Base-by-base conservation (phyloP, 352 stramenopile species). In the Pythium brassicae region DNA sequence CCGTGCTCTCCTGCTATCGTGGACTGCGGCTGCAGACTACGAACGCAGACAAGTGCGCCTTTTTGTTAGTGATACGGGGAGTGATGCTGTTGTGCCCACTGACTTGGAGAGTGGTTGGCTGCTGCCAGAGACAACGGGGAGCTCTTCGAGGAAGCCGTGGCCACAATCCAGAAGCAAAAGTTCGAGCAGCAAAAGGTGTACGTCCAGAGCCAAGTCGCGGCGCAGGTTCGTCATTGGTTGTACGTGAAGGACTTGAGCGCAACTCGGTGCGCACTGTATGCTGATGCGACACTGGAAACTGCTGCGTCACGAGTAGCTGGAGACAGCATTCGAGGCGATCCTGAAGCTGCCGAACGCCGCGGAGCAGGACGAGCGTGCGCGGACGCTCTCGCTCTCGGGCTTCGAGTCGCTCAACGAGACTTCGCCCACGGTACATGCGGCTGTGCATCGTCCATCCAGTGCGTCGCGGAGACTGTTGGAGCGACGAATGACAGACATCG, bases 151-250 rank as follows among this genome's bases (percentile, higher is more conserved):
- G 62, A 88, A 60, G 84, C 84, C 4, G 82, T 94, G 34, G 72
- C 70, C 39, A 63, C 70, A 29, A 73, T 94, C 63, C 71, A 87
- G 37, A 75, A 73, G 55, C 87, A 87, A 50, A 87, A 89, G 44
- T 92, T 91, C 52, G 82, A 91, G 35, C 68, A 94, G 65, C 84
- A 94, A 58, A 86, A 86, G 62, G 52, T 73, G 40, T 89, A 82
- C 53, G 79, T 90, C 49, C 82, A 92, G 51, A 54, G 75, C 11
- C 64, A 86, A 58, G 62, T 89, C 23, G 64, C 66, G 5, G 69
- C 78, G 0, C 84, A 94, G 70, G 77, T 86, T 22, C 29, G 57
- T 62, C 29, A 10, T 35, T 35, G 29, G 29, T 35, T 35, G 10
- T 10, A 35, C 10, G 29, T 35, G 29, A 35, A 10, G 29, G 1